Evolutionary conservation across 768 basidiomycete species (phyloP).

Genomic region (Russula emetica): DNA sequence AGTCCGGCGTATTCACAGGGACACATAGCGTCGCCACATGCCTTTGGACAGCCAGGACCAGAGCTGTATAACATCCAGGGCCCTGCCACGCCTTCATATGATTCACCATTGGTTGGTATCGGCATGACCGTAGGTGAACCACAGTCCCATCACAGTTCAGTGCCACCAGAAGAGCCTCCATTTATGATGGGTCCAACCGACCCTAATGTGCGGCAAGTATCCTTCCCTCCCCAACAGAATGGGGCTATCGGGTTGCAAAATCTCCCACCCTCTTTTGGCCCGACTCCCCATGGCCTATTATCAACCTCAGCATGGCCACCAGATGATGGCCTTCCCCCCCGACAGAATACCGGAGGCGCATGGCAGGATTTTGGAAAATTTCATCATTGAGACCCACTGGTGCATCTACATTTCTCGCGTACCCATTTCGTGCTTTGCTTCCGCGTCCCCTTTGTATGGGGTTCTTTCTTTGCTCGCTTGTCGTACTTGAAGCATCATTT

Average conservation of each 20-base stretch:
- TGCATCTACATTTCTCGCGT: not conserved
- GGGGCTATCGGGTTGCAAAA: conserved; percentile 17
- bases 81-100: conserved; percentile 19
- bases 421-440: not conserved
- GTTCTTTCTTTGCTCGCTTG: not conserved
- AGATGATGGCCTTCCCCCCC: conserved; percentile 2
- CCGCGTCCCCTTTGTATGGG: not conserved
- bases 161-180: conserved; percentile 20
- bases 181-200: conserved; percentile 10
- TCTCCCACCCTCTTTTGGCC: conserved; percentile 2
- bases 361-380: conserved; percentile 21
- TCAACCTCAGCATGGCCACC: conserved; percentile 11
- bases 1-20: conserved; percentile 25
- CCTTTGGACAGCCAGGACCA: conserved; percentile 16
- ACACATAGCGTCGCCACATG: conserved; percentile 21
- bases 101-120: conserved; percentile 16
- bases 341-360: conserved; percentile 7
- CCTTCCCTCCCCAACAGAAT: conserved; percentile 17
- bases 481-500: not conserved
- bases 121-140: conserved; percentile 12
- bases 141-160: conserved; percentile 18
- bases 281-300: conserved; percentile 10
- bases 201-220: conserved; percentile 9
- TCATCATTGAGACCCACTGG: conserved; percentile 3
- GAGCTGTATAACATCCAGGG: conserved; percentile 13